Percentiles rank a stretch among this genome's conserved stretches.
Evolutionary conservation across 257 asterid species (phyloP).

Genomic region (Primulina eburnea): DNA sequence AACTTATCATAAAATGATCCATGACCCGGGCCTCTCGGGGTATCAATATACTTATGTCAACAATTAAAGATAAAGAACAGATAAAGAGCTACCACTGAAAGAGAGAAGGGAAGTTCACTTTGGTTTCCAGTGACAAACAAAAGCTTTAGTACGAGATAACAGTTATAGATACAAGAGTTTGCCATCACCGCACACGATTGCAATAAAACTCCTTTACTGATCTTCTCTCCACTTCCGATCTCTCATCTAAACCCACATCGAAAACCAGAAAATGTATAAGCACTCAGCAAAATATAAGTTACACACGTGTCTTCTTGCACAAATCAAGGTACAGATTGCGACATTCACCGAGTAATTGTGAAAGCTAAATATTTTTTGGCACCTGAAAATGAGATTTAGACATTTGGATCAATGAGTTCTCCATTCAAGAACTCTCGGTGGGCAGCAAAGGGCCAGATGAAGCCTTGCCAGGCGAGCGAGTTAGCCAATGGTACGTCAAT

Average conservation of each 20-base stretch:
- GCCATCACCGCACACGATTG: slow-evolving; percentile 13
- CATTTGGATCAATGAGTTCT: slow-evolving; percentile 82
- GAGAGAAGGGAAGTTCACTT: slow-evolving; percentile 2
- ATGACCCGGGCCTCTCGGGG: too few relatives aligned
- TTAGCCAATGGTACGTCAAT: slow-evolving; percentile 92
- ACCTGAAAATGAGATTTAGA: slow-evolving; percentile 35
- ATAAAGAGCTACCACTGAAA: background rate
- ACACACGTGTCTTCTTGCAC: too few relatives aligned
- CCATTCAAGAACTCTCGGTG: slow-evolving; percentile 87
- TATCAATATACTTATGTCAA: too few relatives aligned
- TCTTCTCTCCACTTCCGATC: slow-evolving; percentile 8
- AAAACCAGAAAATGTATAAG: background rate
- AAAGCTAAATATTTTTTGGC: background rate
- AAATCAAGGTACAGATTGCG: too few relatives aligned
- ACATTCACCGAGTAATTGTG: too few relatives aligned
- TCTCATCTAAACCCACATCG: slow-evolving; percentile 22
- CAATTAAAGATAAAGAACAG: background rate
- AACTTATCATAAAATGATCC: too few relatives aligned
- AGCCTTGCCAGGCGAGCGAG: slow-evolving; percentile 77
- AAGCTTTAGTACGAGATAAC: slow-evolving; percentile 24
- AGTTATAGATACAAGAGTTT: slow-evolving; percentile 43
- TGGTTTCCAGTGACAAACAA: slow-evolving; percentile 21
- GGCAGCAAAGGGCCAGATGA: slow-evolving; percentile 97
- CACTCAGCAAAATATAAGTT: background rate
- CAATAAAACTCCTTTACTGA: slow-evolving; percentile 16